Evolutionary conservation across 495 filamentous ascomycete species (phyloP).

Genomic region (Penicillium simplicissimum): DNA sequence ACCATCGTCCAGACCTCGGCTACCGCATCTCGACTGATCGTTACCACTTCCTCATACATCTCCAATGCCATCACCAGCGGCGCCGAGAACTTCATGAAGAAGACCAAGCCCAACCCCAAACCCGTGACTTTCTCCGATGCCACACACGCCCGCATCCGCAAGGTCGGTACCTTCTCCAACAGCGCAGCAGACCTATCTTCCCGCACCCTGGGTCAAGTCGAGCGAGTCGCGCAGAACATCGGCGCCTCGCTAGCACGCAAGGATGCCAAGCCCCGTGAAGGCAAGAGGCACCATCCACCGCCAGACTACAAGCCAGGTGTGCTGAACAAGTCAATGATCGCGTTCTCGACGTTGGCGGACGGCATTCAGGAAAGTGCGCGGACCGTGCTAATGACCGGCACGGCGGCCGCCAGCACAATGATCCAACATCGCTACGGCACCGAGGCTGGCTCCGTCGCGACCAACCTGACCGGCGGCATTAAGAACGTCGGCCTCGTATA

Average conservation of each 20-base stretch:
- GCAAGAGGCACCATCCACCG: slow-evolving; percentile 59
- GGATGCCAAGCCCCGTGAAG: slow-evolving; percentile 57
- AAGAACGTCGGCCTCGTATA: slow-evolving; percentile 98
- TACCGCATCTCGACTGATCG: slow-evolving; percentile 87
- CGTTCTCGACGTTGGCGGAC: slow-evolving; percentile 92
- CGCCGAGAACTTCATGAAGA: slow-evolving; percentile 79
- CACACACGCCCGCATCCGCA: slow-evolving; percentile 81
- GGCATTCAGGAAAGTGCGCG: slow-evolving; percentile 84
- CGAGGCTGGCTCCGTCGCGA: slow-evolving; percentile 76
- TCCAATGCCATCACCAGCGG: slow-evolving; percentile 72
- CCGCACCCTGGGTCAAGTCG: slow-evolving; percentile 82
- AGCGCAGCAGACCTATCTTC: slow-evolving; percentile 76
- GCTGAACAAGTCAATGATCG: slow-evolving; percentile 92
- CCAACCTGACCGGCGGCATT: slow-evolving; percentile 75
- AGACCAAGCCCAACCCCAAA: slow-evolving; percentile 69
- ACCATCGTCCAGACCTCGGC: slow-evolving; percentile 87
- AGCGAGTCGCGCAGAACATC: slow-evolving; percentile 80
- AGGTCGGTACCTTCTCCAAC: slow-evolving; percentile 77
- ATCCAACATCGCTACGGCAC: slow-evolving; percentile 81
- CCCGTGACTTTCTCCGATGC: slow-evolving; percentile 85
- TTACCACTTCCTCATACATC: slow-evolving; percentile 78
- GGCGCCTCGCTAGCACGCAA: slow-evolving; percentile 71
- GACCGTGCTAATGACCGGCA: slow-evolving; percentile 69
- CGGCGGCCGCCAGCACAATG: slow-evolving; percentile 74
- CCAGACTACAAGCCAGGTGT: slow-evolving; percentile 81